These are phyloP conservation scores for Senna tora DNA, from an alignment of 306 rosid genomes.

Conservation along the genomic window DNA sequence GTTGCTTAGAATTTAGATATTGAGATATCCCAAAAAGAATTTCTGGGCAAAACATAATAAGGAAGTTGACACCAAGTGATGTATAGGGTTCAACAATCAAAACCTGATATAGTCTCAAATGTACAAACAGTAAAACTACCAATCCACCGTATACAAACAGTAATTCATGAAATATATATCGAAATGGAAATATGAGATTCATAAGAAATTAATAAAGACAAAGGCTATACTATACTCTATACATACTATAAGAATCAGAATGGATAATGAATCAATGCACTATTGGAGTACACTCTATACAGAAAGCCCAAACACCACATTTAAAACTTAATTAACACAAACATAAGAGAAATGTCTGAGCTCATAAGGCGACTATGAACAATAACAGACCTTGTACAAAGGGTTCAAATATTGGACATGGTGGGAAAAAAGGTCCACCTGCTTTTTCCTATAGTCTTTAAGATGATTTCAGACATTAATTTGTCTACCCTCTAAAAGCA, in stretches of 20 bases:
- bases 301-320: conserved; percentile 14
- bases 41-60: no score
- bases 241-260: conserved; percentile 42
- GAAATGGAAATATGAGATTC: no score
- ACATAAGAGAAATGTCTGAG: conserved; percentile 14
- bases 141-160: no score
- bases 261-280: conserved; percentile 35
- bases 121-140: no score
- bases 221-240: no score
- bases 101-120: no score
- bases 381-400: conserved; percentile 19
- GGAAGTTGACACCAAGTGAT: no score
- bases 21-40: no score
- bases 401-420: conserved; percentile 43
- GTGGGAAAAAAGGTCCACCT: conserved; percentile 53
- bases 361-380: conserved; percentile 20
- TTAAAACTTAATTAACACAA: not conserved
- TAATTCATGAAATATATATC: no score
- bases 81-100: no score
- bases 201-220: not conserved
- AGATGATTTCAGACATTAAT: conserved; percentile 38
- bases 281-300: conserved; percentile 25
- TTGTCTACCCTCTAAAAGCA: conserved; percentile 28
- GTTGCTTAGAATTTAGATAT: no score
- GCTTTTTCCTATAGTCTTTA: conserved; percentile 34